Conservation (phyloP, 805 yeast genomes). For the Torulaspora franciscae region DNA sequence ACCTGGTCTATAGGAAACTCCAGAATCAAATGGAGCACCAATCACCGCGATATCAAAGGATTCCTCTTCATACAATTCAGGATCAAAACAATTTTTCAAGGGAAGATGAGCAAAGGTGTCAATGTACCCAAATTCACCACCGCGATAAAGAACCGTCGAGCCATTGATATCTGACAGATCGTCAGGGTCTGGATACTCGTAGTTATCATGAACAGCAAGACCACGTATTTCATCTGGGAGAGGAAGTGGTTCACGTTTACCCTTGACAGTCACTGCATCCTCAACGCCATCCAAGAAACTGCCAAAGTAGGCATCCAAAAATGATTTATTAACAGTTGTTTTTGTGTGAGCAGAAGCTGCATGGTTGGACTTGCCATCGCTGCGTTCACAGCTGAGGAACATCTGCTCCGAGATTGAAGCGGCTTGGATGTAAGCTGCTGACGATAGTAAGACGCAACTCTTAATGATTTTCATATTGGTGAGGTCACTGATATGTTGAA, state of each 20-base stretch:
- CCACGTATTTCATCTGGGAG: conserved; percentile 32
- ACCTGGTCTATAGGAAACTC: conserved; percentile 48
- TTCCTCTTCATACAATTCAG: conserved; percentile 35
- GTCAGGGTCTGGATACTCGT: conserved; percentile 37
- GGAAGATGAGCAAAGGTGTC: conserved; percentile 51
- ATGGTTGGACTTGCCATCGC: background rate
- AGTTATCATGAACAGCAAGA: conserved; percentile 33
- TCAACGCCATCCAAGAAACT: conserved; percentile 32
- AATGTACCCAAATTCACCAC: conserved; percentile 49
- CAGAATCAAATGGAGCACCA: conserved; percentile 55
- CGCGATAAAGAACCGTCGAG: conserved; percentile 37
- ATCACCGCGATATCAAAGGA: conserved; percentile 45
- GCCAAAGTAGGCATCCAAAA: conserved; percentile 37
- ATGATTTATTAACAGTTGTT: conserved; percentile 21
- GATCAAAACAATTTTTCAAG: conserved; percentile 45
- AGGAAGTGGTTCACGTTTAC: conserved; percentile 31
- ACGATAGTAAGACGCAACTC: conserved; percentile 1
- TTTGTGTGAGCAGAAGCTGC: background rate
- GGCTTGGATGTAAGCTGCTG: conserved; percentile 5
- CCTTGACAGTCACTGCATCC: conserved; percentile 24
- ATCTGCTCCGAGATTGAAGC: conserved; percentile 6
- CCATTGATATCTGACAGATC: conserved; percentile 40
- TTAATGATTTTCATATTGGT: conserved; percentile 2
- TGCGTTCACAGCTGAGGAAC: conserved; percentile 5
- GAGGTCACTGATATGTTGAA: background rate